Evolutionary conservation across 2,329 filamentous ascomycete genomes (phyloP).

Genomic region (Diaporthe batatas): DNA sequence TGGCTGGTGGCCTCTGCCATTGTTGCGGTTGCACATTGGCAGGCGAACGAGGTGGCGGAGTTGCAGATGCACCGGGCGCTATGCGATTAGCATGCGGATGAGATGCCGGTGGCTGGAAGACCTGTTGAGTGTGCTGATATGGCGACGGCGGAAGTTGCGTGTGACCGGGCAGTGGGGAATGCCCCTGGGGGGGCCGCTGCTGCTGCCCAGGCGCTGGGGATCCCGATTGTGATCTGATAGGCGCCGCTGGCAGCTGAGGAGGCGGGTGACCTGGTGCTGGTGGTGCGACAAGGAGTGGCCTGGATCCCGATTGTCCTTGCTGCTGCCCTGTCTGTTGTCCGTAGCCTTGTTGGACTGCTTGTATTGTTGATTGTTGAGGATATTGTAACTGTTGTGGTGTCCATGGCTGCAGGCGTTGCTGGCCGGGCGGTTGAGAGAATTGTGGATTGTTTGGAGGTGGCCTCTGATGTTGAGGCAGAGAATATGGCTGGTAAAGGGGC

Average conservation of each 20-base stretch:
- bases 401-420: constrained; percentile 38
- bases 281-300: constrained; percentile 51
- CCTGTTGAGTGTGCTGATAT: constrained; percentile 39
- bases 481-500: constrained; percentile 54
- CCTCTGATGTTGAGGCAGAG: constrained; percentile 42
- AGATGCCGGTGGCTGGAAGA: constrained; percentile 36
- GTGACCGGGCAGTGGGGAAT: constrained; percentile 36
- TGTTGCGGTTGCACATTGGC: constrained; percentile 29
- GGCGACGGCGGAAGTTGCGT: constrained; percentile 35
- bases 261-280: constrained; percentile 52
- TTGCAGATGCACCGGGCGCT: constrained; percentile 33
- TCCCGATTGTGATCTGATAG: constrained; percentile 48
- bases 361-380: constrained; percentile 42
- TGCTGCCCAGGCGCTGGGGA: constrained; percentile 44
- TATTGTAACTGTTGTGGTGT: constrained; percentile 38
- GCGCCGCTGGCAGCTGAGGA: constrained; percentile 47
- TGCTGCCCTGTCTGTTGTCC: constrained; percentile 20
- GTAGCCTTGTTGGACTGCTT: constrained; percentile 38
- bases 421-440: constrained; percentile 34
- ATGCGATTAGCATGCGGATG: constrained; percentile 30
- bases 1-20: constrained; percentile 37
- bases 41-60: constrained; percentile 36
- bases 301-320: constrained; percentile 35
- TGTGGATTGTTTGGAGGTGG: constrained; percentile 29
- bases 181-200: constrained; percentile 35